phyloP scores from a whole-genome alignment of 1,284 basidiomycete genomes.

The Xerocomus subilludens region DNA sequence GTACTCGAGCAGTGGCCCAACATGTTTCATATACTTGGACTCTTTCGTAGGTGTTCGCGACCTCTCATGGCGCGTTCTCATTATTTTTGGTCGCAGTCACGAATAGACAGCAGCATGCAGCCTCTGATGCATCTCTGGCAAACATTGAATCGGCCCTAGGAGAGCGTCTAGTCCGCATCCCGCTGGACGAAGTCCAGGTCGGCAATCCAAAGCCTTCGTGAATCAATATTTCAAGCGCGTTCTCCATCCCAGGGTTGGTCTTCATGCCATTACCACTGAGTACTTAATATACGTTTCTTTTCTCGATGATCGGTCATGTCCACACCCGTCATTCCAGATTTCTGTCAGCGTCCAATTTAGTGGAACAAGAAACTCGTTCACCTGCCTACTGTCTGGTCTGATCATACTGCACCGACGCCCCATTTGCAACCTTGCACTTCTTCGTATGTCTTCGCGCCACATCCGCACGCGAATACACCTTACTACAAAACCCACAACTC shows the following conservation, averaged over 20 bases:
- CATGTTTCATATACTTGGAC: conserved; percentile 78
- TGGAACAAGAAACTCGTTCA: background rate
- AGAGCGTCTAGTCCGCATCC: conserved; percentile 51
- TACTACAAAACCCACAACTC: conserved; percentile 43
- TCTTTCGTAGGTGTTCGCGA: conserved; percentile 65
- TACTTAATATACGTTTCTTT: no score
- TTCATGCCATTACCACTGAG: no score
- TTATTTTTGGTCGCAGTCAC: conserved; percentile 40
- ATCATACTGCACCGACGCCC: background rate
- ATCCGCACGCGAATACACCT: conserved; percentile 47
- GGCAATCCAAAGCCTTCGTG: conserved; percentile 30
- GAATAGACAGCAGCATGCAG: conserved; percentile 40
- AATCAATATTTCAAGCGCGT: background rate
- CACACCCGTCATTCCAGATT: no score
- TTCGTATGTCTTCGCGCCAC: conserved; percentile 46
- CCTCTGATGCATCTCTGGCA: conserved; percentile 21
- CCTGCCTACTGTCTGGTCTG: conserved; percentile 7
- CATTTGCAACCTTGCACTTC: conserved; percentile 47
- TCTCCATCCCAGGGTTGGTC: no score
- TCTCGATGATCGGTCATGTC: no score
- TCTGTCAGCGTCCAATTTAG: no score
- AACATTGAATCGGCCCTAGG: conserved; percentile 32
- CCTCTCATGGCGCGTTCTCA: background rate
- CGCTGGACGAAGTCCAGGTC: conserved; percentile 49
- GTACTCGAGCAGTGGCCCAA: conserved; percentile 82